Evolutionary conservation across 768 basidiomycete genomes (phyloP).

Genomic region (Cystobasidium tubakii): DNA sequence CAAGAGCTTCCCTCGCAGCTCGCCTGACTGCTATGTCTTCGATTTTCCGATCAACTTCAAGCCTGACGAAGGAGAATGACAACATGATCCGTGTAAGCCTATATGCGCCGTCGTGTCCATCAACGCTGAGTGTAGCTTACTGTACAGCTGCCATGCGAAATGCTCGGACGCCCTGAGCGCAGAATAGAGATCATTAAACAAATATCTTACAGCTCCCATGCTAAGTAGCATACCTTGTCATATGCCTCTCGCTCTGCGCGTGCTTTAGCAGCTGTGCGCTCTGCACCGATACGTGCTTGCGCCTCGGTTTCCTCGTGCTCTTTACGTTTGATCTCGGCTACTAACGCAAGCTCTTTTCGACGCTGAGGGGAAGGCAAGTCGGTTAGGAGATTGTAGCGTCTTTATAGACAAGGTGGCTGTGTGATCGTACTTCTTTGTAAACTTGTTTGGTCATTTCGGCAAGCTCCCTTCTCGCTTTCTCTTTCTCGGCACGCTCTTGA

Average conservation of each 20-base stretch:
- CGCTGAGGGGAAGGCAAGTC: not conserved
- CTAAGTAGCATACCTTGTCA: not conserved
- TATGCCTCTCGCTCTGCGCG: not conserved
- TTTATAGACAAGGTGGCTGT: no score
- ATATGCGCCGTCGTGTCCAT: no score
- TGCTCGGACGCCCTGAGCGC: not conserved
- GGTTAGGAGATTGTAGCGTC: not conserved
- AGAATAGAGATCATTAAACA: not conserved
- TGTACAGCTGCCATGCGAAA: not conserved
- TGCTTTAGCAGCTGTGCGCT: not conserved
- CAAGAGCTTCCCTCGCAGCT: not conserved
- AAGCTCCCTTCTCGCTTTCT: not conserved
- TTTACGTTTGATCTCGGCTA: not conserved
- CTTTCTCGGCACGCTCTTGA: not conserved
- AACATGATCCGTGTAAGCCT: no score
- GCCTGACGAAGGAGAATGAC: not conserved
- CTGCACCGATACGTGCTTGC: not conserved
- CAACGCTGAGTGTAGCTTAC: no score
- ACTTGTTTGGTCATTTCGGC: not conserved
- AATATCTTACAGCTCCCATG: no score
- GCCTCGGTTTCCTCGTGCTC: not conserved
- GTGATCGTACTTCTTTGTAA: conserved; percentile 21
- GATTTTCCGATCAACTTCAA: not conserved
- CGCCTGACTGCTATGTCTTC: not conserved
- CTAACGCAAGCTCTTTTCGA: conserved; percentile 21